phyloP scores from a whole-genome alignment of 2,329 filamentous ascomycete species.

The Colletotrichum plurivorum region DNA sequence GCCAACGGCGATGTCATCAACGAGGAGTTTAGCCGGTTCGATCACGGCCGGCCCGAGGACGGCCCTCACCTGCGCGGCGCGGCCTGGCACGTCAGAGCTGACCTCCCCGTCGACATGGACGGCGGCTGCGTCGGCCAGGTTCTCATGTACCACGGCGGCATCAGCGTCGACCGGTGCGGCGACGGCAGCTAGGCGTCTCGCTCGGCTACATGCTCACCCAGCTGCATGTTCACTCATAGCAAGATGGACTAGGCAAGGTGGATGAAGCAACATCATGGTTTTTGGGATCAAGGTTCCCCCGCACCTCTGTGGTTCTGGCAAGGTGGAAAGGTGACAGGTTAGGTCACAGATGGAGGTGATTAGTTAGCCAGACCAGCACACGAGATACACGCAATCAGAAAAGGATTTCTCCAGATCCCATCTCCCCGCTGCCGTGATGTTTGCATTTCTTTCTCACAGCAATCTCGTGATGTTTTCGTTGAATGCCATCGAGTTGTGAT shows the following conservation, averaged over 20 bases:
- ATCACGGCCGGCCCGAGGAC: constrained; percentile 2
- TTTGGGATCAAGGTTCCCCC: too few species aligned
- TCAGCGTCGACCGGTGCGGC: background rate
- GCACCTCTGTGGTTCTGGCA: too few species aligned
- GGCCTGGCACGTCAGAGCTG: constrained; percentile 1
- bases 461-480: background rate
- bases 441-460: background rate
- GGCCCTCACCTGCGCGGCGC: constrained; percentile 11
- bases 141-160: constrained; percentile 11
- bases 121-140: constrained; percentile 12
- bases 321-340: background rate
- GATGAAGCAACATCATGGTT: too few species aligned
- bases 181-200: background rate
- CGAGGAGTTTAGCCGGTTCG: constrained; percentile 12
- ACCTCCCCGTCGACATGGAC: constrained; percentile 8
- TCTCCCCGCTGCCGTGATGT: too few species aligned
- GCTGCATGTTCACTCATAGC: too few species aligned
- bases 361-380: background rate
- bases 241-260: too few species aligned
- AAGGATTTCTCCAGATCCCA: constrained; percentile 1
- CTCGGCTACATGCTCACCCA: background rate
- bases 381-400: background rate
- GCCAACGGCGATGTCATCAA: background rate
- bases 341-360: background rate
- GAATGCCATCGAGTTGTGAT: background rate